A percentile compares a stretch with the other conserved stretches of the same genome.
These are phyloP conservation scores for Globisporangium solare DNA, from an alignment of 352 stramenopile species.

Conservation along the genomic window DNA sequence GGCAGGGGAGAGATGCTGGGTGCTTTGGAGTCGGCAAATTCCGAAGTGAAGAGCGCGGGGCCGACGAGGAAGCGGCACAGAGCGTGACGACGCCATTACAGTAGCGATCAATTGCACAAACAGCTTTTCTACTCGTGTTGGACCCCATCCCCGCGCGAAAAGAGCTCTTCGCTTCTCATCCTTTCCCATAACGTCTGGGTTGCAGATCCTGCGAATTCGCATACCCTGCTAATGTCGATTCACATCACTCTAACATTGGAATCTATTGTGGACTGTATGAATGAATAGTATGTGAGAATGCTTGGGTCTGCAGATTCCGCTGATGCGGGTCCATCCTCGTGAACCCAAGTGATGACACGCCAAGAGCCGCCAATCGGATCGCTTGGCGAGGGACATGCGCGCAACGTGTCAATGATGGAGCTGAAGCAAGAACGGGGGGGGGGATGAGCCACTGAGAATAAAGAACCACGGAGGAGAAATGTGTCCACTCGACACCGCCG, in stretches of 20 bases:
- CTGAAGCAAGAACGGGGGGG: background rate
- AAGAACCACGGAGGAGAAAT: background rate
- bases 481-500: no score
- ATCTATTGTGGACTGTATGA: background rate
- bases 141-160: no score
- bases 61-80: background rate
- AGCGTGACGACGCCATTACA: no score
- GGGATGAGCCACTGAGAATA: background rate
- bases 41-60: conserved; percentile 9
- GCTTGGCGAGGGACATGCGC: background rate
- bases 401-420: conserved; percentile 4
- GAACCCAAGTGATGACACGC: conserved; percentile 6
- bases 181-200: no score
- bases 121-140: no score
- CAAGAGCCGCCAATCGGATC: conserved; percentile 6
- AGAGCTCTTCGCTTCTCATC: no score
- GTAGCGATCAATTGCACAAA: no score
- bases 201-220: no score
- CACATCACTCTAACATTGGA: no score
- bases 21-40: conserved; percentile 12
- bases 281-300: background rate
- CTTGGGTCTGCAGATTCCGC: conserved; percentile 1
- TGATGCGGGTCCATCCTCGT: conserved; percentile 5
- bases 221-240: no score
- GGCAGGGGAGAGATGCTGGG: background rate